Evolutionary conservation across 176 grass and related monocot genomes (phyloP), one percentile per base, ranked within the genome.

Genomic region (Bromus sterilis): DNA sequence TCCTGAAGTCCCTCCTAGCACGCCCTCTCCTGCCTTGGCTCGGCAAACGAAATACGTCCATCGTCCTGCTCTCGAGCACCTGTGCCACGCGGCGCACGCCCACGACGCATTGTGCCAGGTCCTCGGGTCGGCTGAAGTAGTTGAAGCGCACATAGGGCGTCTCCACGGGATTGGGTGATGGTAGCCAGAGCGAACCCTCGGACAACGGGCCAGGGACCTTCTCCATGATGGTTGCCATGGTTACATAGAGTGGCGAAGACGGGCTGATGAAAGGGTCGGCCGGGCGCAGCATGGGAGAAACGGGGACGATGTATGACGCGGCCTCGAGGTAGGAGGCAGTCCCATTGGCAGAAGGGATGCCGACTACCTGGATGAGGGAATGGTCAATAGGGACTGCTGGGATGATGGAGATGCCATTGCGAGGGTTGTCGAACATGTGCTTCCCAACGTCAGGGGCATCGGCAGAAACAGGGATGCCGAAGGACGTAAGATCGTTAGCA

Each of bases 291-390:
- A 68, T 28, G 9, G 87, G 87, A 66, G 89, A n/a, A 59, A 92
- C 80, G 14, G 91, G 83, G 5, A 90, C 87, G n/a, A 92, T 85
- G 82, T 92, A 94, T 5, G 94, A 92, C 15, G 89, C 91, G 6
- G 94, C 91, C 83, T 97, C 94, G 2, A 97, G 70, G 83, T 92
- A 97, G 36, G 89, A 89, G 16, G 75, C 77, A 25, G 68, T 69
- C 21, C 84, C 89, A 32, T 71, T 82, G 24, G 56, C 81, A 64
- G 81, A 51, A 51, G 91, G 91, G 75, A 97, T 97, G 68, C 91
- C 94, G 1, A 97, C 94, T 0, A 97, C 89, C 87, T 97, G 91
- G 84, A 94, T 92, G 24, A 97, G 94, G 56, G 94, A 97, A 36
- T 92, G 91, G 39, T 94, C 91, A 41, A 97, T 63, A 3, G 89